Evolutionary conservation across 441 rosid genomes (phyloP).

Genomic region (Codiaeum variegatum): DNA sequence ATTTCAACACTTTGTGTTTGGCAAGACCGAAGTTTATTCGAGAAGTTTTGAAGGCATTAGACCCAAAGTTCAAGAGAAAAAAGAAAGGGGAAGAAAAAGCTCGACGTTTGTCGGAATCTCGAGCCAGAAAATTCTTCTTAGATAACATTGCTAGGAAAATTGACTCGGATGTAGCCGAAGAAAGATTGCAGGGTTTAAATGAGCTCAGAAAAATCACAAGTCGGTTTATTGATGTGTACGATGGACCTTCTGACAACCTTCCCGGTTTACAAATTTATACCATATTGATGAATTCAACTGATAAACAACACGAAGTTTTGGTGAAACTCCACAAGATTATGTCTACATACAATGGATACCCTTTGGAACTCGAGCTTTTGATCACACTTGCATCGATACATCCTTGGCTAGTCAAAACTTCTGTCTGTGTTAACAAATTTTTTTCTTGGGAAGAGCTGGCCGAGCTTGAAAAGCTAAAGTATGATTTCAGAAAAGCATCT

Average conservation of each 20-base stretch:
- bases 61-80: constrained; percentile 54
- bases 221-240: constrained; percentile 77
- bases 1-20: constrained; percentile 86
- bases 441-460: constrained; percentile 42
- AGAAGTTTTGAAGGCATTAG: constrained; percentile 65
- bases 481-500: constrained; percentile 63
- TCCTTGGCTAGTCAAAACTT: constrained; percentile 72
- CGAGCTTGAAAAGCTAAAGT: constrained; percentile 52
- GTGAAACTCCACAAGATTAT: constrained; percentile 57
- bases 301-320: constrained; percentile 56
- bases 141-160: constrained; percentile 80
- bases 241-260: constrained; percentile 58
- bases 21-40: constrained; percentile 81
- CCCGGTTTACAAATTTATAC: constrained; percentile 95
- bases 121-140: constrained; percentile 79
- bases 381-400: constrained; percentile 90
- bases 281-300: constrained; percentile 80
- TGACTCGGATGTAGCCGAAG: constrained; percentile 60
- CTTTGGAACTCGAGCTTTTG: constrained; percentile 78
- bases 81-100: constrained; percentile 45
- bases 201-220: constrained; percentile 71
- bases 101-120: constrained; percentile 61
- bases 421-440: constrained; percentile 61
- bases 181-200: constrained; percentile 71
- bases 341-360: constrained; percentile 53